Evolutionary conservation across 495 filamentous ascomycete species (phyloP).

Genomic region (Rhypophila decipiens): DNA sequence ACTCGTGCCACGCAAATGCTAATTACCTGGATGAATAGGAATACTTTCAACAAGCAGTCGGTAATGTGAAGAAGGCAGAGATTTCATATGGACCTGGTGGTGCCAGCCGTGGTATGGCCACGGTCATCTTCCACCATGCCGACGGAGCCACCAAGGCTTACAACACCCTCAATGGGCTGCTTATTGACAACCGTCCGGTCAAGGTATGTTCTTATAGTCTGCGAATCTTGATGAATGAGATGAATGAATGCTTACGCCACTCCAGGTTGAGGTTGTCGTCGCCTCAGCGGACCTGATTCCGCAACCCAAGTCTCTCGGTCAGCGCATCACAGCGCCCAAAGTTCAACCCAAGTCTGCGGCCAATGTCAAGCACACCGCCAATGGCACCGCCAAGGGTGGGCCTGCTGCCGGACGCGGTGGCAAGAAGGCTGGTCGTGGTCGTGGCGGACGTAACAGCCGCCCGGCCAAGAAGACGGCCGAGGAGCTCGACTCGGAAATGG

Average conservation of each 20-base stretch:
- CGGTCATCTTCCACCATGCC: conserved; percentile 60
- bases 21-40: conserved; percentile 61
- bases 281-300: conserved; percentile 62
- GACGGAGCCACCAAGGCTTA: conserved; percentile 77
- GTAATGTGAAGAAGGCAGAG: conserved; percentile 79
- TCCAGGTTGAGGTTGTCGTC: conserved; percentile 82
- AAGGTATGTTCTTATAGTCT: conserved; percentile 53
- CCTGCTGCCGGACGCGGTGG: conserved; percentile 39
- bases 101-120: conserved; percentile 78
- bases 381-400: conserved; percentile 23
- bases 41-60: conserved; percentile 85
- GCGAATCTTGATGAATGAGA: too few species aligned
- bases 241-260: not conserved
- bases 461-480: conserved; percentile 85
- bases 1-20: conserved; percentile 20
- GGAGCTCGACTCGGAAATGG: conserved; percentile 91
- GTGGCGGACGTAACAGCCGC: conserved; percentile 51
- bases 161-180: conserved; percentile 73
- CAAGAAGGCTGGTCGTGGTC: conserved; percentile 39
- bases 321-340: conserved; percentile 78
- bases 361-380: conserved; percentile 52
- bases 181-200: conserved; percentile 84
- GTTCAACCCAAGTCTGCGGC: conserved; percentile 78
- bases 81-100: conserved; percentile 91
- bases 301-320: conserved; percentile 68